Percentiles rank a stretch among this genome's conserved stretches.
These are phyloP conservation scores for Suillus fuscotomentosus DNA, from an alignment of 768 basidiomycete species.

Conservation along the genomic window DNA sequence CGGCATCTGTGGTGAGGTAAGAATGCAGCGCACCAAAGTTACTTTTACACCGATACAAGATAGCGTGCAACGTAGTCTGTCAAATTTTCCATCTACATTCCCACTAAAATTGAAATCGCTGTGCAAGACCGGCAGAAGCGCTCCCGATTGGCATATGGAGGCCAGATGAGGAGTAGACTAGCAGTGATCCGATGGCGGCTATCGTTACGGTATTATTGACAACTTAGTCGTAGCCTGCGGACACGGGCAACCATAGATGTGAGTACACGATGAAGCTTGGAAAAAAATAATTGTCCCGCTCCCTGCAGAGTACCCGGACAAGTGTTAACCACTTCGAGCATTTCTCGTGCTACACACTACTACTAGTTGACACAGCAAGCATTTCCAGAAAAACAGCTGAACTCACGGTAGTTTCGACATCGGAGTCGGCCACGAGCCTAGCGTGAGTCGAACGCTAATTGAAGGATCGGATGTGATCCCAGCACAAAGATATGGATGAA, in stretches of 20 bases:
- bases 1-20: not conserved
- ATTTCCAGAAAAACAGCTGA: not conserved
- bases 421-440: not conserved
- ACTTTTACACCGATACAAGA: not conserved
- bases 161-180: not conserved
- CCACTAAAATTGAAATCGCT: not conserved
- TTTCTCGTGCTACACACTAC: not conserved
- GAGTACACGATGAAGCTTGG: not conserved
- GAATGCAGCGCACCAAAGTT: slow-evolving; percentile 28
- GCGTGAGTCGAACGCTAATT: not conserved
- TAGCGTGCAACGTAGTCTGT: not conserved
- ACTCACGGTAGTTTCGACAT: not conserved
- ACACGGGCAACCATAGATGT: not conserved
- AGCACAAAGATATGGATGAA: not conserved
- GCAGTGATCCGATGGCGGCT: not conserved
- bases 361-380: not conserved
- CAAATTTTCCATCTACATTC: not conserved
- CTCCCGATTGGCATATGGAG: too few relatives aligned
- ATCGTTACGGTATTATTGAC: not conserved
- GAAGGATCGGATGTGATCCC: not conserved
- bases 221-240: not conserved
- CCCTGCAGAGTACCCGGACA: not conserved
- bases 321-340: not conserved
- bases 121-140: not conserved
- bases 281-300: not conserved